These are phyloP conservation scores for Paecilomyces sp. DNA, from an alignment of 2,329 filamentous ascomycete genomes.

Conservation along the genomic window DNA sequence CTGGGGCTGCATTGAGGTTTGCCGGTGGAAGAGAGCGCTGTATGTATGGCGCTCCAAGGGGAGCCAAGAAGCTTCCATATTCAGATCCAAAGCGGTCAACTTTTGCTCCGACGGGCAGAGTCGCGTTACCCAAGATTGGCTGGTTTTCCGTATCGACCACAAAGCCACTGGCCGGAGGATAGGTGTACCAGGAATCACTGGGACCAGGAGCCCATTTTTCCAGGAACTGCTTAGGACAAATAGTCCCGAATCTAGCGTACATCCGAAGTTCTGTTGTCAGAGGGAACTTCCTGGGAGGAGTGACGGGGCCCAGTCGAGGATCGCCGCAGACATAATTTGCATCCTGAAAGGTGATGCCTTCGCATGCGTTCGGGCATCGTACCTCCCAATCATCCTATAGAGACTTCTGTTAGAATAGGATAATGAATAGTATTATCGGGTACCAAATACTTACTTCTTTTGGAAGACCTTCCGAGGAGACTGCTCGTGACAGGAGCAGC, in stretches of 20 bases:
- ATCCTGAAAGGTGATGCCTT: constrained; percentile 22
- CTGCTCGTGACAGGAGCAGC: background rate
- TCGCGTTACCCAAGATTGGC: constrained; percentile 36
- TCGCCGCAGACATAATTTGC: constrained; percentile 32
- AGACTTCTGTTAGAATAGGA: background rate
- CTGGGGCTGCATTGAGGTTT: constrained; percentile 34
- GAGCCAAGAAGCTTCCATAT: constrained; percentile 36
- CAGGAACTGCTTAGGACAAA: constrained; percentile 35
- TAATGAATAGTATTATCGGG: background rate
- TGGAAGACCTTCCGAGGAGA: background rate
- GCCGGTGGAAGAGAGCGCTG: constrained; percentile 42
- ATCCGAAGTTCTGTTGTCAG: constrained; percentile 21
- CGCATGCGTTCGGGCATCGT: constrained; percentile 11
- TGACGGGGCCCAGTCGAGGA: constrained; percentile 28
- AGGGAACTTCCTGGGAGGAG: constrained; percentile 24
- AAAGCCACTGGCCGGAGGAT: constrained; percentile 40
- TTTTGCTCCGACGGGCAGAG: constrained; percentile 34
- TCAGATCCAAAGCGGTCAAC: constrained; percentile 45
- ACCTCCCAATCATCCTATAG: background rate
- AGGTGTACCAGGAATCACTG: constrained; percentile 17
- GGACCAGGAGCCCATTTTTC: constrained; percentile 6
- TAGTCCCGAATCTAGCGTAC: constrained; percentile 34
- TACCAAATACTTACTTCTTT: background rate
- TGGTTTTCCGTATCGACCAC: constrained; percentile 24
- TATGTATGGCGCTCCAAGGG: constrained; percentile 41